Evolutionary conservation across 2,329 filamentous ascomycete genomes (phyloP), one percentile per base, ranked within the genome.

Genomic region (Sporothrix globosa): DNA sequence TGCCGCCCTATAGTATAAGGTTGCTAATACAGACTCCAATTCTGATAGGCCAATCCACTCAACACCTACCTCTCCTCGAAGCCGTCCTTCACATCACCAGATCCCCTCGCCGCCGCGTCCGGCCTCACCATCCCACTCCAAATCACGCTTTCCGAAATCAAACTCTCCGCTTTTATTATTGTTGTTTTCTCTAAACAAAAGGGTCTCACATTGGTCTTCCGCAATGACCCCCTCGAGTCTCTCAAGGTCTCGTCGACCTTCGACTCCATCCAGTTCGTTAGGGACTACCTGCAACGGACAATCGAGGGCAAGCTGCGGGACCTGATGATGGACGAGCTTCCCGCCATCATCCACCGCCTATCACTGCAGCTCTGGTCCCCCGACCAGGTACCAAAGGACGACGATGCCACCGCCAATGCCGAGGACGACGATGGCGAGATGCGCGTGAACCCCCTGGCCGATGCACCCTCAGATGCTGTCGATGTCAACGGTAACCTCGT

Each of bases 201-300:
- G 79, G 96, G 96, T 24, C 86, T 99, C 70, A 99, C 96, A 1
- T 86, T 99, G 63, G 96, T 99, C 58, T 99, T 99, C 80, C 91
- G 96, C 76, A 98, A 99, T 86, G 96, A 99, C 79, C 96, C 96
- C 4, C 88, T 99, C 73, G 96, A 99, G 79, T 97, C 95, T 4
- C 89, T 99, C 77, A 98, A 97, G 83, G 96, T 99, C 74, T 98
- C 95, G 0, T 98, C 95, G 75, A 99, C 96, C 58, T 99, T 99
- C 80, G 96, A 99, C 82, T 97, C 95, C 14, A 99, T 99, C 77
- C 95, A 96, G 58, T 99, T 99, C 78, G 96, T 99, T 73, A 91
- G 96, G 75, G 94, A 99, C 80, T 98, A 98, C 79, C 83, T 99
- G 70, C 96, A 99, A 78, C 91, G 92, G 79, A 97, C 95, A 72